These are phyloP conservation scores for Agarophyton chilense DNA, from an alignment of 23 red algal genomes.

Conservation along the genomic window DNA sequence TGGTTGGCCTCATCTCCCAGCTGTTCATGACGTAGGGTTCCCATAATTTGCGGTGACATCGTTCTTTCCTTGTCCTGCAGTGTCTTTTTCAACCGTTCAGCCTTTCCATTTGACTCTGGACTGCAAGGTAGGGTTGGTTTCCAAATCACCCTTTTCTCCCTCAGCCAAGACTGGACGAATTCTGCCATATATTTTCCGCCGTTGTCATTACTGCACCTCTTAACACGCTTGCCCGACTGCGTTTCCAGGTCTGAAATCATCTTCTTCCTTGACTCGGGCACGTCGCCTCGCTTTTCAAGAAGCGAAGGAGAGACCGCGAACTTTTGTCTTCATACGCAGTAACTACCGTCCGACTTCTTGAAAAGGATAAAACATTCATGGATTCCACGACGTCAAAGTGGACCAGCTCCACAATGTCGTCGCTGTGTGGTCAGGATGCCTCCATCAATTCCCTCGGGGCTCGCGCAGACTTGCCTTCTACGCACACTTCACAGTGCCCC, in stretches of 20 bases:
- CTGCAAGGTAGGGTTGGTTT: neutral
- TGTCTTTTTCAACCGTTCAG: conserved; percentile 35
- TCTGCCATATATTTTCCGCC: neutral
- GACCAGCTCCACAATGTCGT: no score
- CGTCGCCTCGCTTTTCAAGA: neutral
- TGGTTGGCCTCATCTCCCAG: neutral
- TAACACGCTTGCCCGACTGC: neutral
- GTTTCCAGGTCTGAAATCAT: neutral
- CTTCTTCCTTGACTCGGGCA: neutral
- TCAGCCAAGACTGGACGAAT: no score
- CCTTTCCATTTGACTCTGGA: conserved; percentile 48
- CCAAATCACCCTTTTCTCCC: neutral
- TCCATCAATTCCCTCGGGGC: no score
- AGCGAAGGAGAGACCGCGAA: neutral
- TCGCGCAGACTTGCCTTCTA: no score
- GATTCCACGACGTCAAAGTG: no score
- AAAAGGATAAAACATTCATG: no score
- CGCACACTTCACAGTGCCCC: no score
- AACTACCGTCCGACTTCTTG: neutral
- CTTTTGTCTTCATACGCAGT: neutral
- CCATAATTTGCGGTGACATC: neutral
- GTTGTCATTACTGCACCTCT: neutral
- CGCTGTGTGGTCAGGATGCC: no score
- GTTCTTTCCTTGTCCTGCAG: conserved; percentile 31
- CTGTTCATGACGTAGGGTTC: neutral